phyloP scores from a whole-genome alignment of 768 basidiomycete species.

The Dentipellis sp. region DNA sequence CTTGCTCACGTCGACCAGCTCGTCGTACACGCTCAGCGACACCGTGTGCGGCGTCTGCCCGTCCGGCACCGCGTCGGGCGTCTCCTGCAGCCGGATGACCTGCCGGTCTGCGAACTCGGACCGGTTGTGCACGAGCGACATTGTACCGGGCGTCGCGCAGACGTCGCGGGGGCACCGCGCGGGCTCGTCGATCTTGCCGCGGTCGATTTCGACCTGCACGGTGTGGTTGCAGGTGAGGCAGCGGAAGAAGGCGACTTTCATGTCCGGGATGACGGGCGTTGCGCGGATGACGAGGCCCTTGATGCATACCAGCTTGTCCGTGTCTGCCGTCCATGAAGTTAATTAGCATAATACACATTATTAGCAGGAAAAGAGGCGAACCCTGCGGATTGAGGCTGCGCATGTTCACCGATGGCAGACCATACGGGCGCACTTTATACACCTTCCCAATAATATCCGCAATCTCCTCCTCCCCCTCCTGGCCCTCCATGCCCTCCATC shows the following conservation, averaged over 20 bases:
- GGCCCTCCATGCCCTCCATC: slow-evolving; percentile 66
- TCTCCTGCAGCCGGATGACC: slow-evolving; percentile 92
- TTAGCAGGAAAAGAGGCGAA: slow-evolving; percentile 23
- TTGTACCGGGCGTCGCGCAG: slow-evolving; percentile 79
- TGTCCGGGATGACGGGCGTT: slow-evolving; percentile 96
- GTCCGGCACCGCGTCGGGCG: slow-evolving; percentile 95
- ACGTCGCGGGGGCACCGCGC: slow-evolving; percentile 87
- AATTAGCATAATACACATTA: not conserved
- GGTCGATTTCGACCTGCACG: slow-evolving; percentile 93
- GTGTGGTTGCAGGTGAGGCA: slow-evolving; percentile 94
- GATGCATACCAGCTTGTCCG: slow-evolving; percentile 93
- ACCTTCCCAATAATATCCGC: slow-evolving; percentile 78
- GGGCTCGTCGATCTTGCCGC: slow-evolving; percentile 96
- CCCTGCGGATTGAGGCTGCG: slow-evolving; percentile 90
- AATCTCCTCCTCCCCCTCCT: slow-evolving; percentile 76
- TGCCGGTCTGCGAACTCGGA: slow-evolving; percentile 96
- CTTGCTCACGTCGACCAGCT: slow-evolving; percentile 92
- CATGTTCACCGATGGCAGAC: slow-evolving; percentile 82
- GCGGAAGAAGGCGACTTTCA: slow-evolving; percentile 98
- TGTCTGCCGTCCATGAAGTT: slow-evolving; percentile 58
- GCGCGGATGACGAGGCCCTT: slow-evolving; percentile 97
- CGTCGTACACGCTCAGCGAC: slow-evolving; percentile 95
- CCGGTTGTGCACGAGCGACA: slow-evolving; percentile 95
- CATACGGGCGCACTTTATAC: slow-evolving; percentile 92
- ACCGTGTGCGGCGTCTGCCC: slow-evolving; percentile 99